A percentile compares a stretch with the other conserved stretches of the same genome.
phyloP scores from a whole-genome alignment of 2,329 filamentous ascomycete genomes.

The Sarocladium kiliense region DNA sequence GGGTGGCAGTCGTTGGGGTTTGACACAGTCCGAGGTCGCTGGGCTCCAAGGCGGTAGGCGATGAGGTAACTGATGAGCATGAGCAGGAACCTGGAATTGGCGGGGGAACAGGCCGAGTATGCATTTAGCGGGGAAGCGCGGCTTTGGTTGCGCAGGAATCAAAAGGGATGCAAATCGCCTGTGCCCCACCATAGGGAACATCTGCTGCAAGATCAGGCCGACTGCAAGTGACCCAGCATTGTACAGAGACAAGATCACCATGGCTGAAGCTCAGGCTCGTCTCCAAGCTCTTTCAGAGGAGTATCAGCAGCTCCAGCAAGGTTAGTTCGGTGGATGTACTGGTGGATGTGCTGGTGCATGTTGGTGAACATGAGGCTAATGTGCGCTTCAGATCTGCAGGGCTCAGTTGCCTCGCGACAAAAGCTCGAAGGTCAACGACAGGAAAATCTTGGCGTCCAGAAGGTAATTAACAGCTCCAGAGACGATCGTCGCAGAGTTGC shows the following conservation, averaged over 20 bases:
- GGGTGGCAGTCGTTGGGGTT: too few relatives aligned
- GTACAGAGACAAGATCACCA: slow-evolving; percentile 25
- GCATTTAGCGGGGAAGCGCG: slow-evolving; percentile 25
- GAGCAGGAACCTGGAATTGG: slow-evolving; percentile 23
- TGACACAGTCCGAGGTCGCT: neutral
- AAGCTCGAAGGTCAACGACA: slow-evolving; percentile 91
- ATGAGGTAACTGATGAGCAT: slow-evolving; percentile 8
- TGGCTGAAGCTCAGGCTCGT: slow-evolving; percentile 70
- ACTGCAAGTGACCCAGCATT: neutral
- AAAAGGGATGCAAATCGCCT: neutral
- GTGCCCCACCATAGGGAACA: neutral
- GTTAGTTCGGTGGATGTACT: slow-evolving; percentile 47
- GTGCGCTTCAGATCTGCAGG: slow-evolving; percentile 64
- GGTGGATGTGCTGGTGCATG: too few relatives aligned
- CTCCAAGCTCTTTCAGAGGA: slow-evolving; percentile 82
- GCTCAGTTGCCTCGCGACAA: slow-evolving; percentile 71
- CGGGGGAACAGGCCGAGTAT: slow-evolving; percentile 30
- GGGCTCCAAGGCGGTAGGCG: neutral
- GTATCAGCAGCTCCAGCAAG: slow-evolving; percentile 80
- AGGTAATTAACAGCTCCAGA: slow-evolving; percentile 41
- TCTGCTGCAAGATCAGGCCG: neutral
- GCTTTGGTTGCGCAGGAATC: neutral
- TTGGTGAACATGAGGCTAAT: slow-evolving; percentile 11
- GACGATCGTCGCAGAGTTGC: neutral
- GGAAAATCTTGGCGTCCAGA: slow-evolving; percentile 84